These are phyloP conservation scores for Epichloe baconii DNA, from an alignment of 2,329 filamentous ascomycete genomes.

Conservation along the genomic window DNA sequence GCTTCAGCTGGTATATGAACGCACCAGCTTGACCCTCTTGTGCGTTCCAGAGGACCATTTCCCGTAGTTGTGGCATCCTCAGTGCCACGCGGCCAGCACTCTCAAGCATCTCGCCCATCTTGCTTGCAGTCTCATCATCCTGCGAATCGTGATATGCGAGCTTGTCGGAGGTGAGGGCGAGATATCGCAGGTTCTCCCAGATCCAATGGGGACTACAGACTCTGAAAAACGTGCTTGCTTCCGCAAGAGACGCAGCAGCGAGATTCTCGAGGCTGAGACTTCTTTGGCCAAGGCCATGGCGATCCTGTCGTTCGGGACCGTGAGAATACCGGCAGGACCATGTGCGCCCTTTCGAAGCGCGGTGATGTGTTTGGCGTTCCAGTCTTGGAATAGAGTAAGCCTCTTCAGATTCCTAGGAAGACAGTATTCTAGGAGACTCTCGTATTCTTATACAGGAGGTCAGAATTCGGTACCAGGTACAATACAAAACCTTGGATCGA, in stretches of 20 bases:
- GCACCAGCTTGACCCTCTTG: background rate
- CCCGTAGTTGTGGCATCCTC: background rate
- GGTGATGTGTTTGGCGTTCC: background rate
- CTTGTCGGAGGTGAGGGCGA: background rate
- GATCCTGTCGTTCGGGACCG: background rate
- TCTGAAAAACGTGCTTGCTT: background rate
- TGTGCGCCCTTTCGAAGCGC: background rate
- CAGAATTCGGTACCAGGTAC: background rate
- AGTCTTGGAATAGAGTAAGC: background rate
- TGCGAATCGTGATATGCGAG: background rate
- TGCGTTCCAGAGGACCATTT: background rate
- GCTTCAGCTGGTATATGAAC: background rate
- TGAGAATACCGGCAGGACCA: no score
- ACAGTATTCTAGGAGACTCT: background rate
- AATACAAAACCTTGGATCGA: background rate
- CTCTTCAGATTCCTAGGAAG: background rate
- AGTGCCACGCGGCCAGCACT: background rate
- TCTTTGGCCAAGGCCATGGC: background rate
- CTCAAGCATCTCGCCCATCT: background rate
- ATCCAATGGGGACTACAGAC: background rate
- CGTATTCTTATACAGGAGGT: background rate
- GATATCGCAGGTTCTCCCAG: background rate
- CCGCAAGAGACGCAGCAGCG: background rate
- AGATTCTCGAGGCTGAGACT: background rate
- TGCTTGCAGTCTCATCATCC: background rate